Evolutionary conservation across 306 rosid genomes (phyloP).

Genomic region (Cicer judaicum): DNA sequence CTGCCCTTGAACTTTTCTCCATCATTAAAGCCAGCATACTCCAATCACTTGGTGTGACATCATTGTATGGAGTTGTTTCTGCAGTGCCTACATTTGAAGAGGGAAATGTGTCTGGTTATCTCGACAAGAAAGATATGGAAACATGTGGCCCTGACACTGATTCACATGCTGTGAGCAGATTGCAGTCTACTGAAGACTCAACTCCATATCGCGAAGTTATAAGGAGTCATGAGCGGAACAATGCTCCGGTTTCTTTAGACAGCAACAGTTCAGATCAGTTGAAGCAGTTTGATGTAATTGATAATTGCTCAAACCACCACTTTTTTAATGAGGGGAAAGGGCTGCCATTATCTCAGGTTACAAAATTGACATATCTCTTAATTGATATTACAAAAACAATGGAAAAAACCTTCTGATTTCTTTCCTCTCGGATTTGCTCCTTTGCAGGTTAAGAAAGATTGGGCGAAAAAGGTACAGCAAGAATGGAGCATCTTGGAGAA

Average conservation of each 20-base stretch:
- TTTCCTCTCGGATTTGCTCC: constrained; percentile 21
- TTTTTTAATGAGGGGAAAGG: constrained; percentile 62
- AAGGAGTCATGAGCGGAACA: constrained; percentile 39
- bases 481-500: constrained; percentile 92
- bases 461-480: constrained; percentile 89
- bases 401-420: constrained; percentile 32
- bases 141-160: constrained; percentile 52
- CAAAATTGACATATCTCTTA: constrained; percentile 44
- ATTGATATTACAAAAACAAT: neutral
- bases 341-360: constrained; percentile 71
- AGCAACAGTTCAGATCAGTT: constrained; percentile 52
- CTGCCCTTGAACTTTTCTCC: constrained; percentile 71
- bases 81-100: constrained; percentile 56
- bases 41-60: constrained; percentile 61
- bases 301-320: constrained; percentile 80
- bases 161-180: constrained; percentile 40
- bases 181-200: constrained; percentile 47
- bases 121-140: constrained; percentile 56
- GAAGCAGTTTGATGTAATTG: constrained; percentile 72
- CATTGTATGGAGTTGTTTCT: constrained; percentile 53
- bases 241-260: constrained; percentile 46
- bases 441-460: constrained; percentile 66
- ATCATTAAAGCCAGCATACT: constrained; percentile 63
- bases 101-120: constrained; percentile 51
- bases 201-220: constrained; percentile 44